Percentiles rank a stretch among this genome's conserved stretches.
phyloP scores from a whole-genome alignment of 352 stramenopile genomes.

The Paralagenidium karlingii region DNA sequence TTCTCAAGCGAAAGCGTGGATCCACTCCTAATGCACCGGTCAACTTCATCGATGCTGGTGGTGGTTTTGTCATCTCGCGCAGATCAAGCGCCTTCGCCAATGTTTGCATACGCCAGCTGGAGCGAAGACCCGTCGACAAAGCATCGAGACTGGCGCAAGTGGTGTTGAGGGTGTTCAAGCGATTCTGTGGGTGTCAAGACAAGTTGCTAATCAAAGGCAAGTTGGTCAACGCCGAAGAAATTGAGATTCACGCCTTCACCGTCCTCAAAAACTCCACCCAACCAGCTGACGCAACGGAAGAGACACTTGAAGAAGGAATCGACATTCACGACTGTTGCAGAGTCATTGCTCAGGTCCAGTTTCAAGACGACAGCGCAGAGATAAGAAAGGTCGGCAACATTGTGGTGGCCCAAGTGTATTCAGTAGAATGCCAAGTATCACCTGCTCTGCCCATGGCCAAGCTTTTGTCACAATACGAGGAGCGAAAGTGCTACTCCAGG shows the following conservation, averaged over 20 bases:
- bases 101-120: too few species aligned
- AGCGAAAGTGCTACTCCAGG: neutral
- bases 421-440: neutral
- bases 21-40: too few species aligned
- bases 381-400: neutral
- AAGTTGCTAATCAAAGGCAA: constrained; percentile 17
- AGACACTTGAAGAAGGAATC: neutral
- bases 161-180: too few species aligned
- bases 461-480: neutral
- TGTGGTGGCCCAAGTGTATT: neutral
- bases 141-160: too few species aligned
- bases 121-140: too few species aligned
- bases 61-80: too few species aligned
- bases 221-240: constrained; percentile 27
- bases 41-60: too few species aligned
- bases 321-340: constrained; percentile 5
- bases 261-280: neutral
- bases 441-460: neutral
- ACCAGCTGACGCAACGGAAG: neutral
- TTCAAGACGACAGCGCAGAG: neutral
- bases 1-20: too few species aligned
- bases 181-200: constrained; percentile 17
- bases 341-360: constrained; percentile 4
- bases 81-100: too few species aligned
- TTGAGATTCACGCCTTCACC: constrained; percentile 14